Base-by-base conservation (phyloP, 129 eudicot genomes). In the Cynara cardunculus region DNA sequence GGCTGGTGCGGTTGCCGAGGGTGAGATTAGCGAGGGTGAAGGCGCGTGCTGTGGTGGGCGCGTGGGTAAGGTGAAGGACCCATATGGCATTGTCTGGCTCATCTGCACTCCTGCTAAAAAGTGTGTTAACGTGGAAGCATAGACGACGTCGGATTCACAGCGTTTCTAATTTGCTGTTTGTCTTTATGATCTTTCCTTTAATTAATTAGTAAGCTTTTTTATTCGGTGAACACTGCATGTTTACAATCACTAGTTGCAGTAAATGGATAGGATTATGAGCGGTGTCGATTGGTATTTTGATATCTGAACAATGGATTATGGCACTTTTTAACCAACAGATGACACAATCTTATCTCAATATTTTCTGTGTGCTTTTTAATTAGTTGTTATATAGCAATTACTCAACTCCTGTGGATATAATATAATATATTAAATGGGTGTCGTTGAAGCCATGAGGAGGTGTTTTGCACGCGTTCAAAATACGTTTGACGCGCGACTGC, bases 41-140 rank as follows among this genome's bases (percentile, higher is more conserved):
- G 93, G 87, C 73, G 91, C 87, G 80, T 86, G 89, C 66, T 84
- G 81, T 72, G 93, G 87, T 18, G 90, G 87, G 76, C 90, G 92
- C 81, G 90, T 87, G 88, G 92, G 89, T 0, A 89, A 89, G 75
- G 85, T 94, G 28, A 90, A 88, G 86, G 99, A 94, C 82, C 99
- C 99, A 0, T 94, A 81, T 67, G 99, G 96, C 19, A 78, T 83
- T 25, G 80, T 86, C 67, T 94, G 99, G 99, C 31, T 78, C 37
- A 89, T 94, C 71, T 85, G 87, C 87, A 73, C 90, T 9, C 87
- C 97, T 30, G 81, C 82, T 10, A 74, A 82, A 80, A 81, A 79
- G 85, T 13, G 24, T 37, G 82, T 61, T 77, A 87, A 82, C 66
- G 97, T 79, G 85, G 93, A 89, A 59, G 95, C 95, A 6, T 89